Evolutionary conservation across 441 rosid species (phyloP).

Genomic region (Erodium moschatum): DNA sequence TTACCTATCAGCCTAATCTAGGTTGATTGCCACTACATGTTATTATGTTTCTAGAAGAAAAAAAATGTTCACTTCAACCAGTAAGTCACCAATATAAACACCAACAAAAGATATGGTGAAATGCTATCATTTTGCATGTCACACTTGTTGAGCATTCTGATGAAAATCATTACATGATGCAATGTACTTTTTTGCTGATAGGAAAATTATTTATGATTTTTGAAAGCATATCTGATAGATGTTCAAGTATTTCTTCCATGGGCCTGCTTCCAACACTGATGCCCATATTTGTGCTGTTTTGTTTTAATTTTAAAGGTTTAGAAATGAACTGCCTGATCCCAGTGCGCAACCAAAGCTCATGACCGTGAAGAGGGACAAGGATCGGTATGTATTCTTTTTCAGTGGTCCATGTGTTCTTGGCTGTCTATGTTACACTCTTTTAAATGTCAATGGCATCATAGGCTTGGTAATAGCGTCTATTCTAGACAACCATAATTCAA

Average conservation of each 20-base stretch:
- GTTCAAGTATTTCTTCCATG: conserved; percentile 14
- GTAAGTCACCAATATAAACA: no score
- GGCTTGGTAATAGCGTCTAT: no score
- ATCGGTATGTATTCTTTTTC: conserved; percentile 46
- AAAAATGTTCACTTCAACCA: no score
- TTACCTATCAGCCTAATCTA: neutral
- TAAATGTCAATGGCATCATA: no score
- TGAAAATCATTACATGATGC: neutral
- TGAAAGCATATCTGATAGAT: neutral
- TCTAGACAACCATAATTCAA: no score
- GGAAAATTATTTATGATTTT: neutral
- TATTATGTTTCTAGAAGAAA: neutral
- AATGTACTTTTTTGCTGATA: neutral
- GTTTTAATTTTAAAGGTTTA: conserved; percentile 45
- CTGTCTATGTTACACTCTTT: no score
- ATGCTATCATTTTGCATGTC: neutral
- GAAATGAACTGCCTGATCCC: conserved; percentile 96
- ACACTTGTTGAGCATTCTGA: neutral
- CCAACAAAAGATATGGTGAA: neutral
- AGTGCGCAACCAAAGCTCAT: conserved; percentile 82
- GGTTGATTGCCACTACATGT: neutral
- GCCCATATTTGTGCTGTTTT: conserved; percentile 11
- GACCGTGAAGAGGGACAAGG: conserved; percentile 70
- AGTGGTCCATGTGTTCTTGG: neutral
- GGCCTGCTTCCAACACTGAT: conserved; percentile 13